Evolutionary conservation across 345 rosid species (phyloP).

Genomic region (Litchi chinensis): DNA sequence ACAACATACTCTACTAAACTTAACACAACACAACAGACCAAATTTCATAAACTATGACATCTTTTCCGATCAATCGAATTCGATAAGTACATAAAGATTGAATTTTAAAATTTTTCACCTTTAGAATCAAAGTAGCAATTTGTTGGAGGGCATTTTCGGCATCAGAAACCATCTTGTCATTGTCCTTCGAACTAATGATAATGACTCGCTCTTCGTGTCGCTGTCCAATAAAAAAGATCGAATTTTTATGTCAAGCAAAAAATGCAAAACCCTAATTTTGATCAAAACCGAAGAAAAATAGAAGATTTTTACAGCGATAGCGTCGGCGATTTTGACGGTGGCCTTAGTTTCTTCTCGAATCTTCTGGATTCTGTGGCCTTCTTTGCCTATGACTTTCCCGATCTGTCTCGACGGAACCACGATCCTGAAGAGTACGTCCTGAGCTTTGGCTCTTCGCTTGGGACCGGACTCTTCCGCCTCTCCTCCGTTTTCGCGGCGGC

Average conservation of each 20-base stretch:
- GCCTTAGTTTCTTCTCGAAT: constrained; percentile 76
- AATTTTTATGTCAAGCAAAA: not conserved
- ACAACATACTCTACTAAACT: not conserved
- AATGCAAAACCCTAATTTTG: not conserved
- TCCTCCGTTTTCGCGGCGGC: constrained; percentile 49
- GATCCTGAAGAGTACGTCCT: constrained; percentile 59
- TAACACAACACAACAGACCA: not conserved
- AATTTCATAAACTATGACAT: not conserved
- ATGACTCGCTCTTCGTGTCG: constrained; percentile 79
- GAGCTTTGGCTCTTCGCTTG: constrained; percentile 48
- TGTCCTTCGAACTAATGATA: constrained; percentile 63
- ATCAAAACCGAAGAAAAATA: not conserved
- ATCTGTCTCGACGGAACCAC: constrained; percentile 66
- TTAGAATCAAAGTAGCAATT: constrained; percentile 55
- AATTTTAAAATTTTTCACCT: constrained; percentile 24
- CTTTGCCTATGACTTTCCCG: constrained; percentile 72
- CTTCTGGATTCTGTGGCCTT: constrained; percentile 65
- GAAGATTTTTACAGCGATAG: constrained; percentile 43
- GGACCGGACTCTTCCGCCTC: constrained; percentile 35
- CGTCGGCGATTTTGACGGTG: constrained; percentile 65
- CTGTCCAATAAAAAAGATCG: constrained; percentile 27
- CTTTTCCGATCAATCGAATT: not conserved
- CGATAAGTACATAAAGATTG: not conserved
- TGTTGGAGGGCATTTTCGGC: constrained; percentile 65
- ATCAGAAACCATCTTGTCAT: constrained; percentile 39